These are phyloP conservation scores for Sugiyamaella paludigena DNA, from an alignment of 1,139 yeast species.

Conservation along the genomic window DNA sequence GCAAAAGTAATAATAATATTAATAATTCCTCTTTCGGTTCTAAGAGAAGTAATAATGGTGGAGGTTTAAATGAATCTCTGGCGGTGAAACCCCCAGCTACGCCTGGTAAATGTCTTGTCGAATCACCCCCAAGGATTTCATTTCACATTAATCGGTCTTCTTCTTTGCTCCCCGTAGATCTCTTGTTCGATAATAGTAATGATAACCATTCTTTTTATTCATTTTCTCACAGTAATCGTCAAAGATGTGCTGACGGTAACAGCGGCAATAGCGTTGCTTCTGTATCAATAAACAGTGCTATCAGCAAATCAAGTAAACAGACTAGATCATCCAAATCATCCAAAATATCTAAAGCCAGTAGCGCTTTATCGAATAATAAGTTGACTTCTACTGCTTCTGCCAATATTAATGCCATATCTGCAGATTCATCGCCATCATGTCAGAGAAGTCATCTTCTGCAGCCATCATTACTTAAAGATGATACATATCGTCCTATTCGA, in stretches of 20 bases:
- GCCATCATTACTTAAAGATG: slow-evolving; percentile 11
- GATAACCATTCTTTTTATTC: slow-evolving; percentile 8
- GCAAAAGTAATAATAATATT: too few relatives aligned
- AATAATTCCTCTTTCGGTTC: too few relatives aligned
- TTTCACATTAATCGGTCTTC: slow-evolving; percentile 22
- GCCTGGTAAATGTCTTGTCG: too few relatives aligned
- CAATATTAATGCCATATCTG: not conserved
- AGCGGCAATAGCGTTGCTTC: slow-evolving; percentile 1
- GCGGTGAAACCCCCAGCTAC: too few relatives aligned
- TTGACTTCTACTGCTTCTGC: not conserved
- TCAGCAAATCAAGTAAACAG: slow-evolving; percentile 2
- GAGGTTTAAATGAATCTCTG: too few relatives aligned
- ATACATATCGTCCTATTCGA: slow-evolving; percentile 10
- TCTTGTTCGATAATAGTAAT: slow-evolving; percentile 8
- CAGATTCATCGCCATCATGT: slow-evolving; percentile 1
- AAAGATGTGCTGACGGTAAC: slow-evolving; percentile 2
- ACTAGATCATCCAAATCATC: not conserved
- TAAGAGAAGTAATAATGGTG: too few relatives aligned
- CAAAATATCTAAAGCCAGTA: not conserved
- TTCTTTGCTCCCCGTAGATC: slow-evolving; percentile 17
- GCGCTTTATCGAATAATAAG: too few relatives aligned
- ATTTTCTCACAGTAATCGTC: slow-evolving; percentile 5
- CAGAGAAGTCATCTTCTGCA: not conserved
- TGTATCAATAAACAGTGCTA: slow-evolving; percentile 3
- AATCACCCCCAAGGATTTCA: slow-evolving; percentile 22